These are phyloP conservation scores for Nannochloropsis granulata DNA, from an alignment of 108 stramenopile genomes.

Conservation along the genomic window DNA sequence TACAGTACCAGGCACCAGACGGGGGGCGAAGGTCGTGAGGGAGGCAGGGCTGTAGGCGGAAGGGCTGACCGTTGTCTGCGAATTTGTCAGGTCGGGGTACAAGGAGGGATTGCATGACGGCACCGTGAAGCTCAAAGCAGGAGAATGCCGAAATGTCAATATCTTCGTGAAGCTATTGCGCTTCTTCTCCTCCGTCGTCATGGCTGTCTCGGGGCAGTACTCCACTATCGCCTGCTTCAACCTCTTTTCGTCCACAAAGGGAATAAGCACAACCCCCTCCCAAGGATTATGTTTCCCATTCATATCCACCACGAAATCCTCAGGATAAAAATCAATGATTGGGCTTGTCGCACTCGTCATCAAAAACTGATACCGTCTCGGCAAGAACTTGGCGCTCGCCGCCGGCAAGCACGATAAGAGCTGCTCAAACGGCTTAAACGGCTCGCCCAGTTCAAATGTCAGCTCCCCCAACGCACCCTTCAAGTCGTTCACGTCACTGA, in stretches of 20 bases:
- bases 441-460: slow-evolving; percentile 23
- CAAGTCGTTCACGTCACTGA: slow-evolving; percentile 55
- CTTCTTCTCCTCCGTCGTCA: slow-evolving; percentile 52
- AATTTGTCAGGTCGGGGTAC: neutral
- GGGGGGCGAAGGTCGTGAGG: neutral
- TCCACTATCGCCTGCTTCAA: slow-evolving; percentile 22
- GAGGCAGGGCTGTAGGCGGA: slow-evolving; percentile 22
- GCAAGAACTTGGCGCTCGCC: slow-evolving; percentile 9
- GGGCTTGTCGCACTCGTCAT: slow-evolving; percentile 22
- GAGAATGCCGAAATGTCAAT: neutral
- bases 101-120: neutral
- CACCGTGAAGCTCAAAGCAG: neutral
- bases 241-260: slow-evolving; percentile 23
- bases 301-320: slow-evolving; percentile 31
- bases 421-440: slow-evolving; percentile 36
- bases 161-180: slow-evolving; percentile 17
- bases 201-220: slow-evolving; percentile 52
- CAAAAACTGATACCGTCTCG: slow-evolving; percentile 6
- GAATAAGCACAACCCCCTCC: slow-evolving; percentile 34
- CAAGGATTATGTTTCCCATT: slow-evolving; percentile 42
- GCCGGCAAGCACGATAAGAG: slow-evolving; percentile 30
- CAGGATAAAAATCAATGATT: slow-evolving; percentile 32
- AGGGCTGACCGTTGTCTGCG: neutral
- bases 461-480: neutral
- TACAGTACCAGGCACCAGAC: slow-evolving; percentile 53